Evolutionary conservation across 208 protist genomes (phyloP), one percentile per base, ranked within the genome.

Genomic region (Trypanosoma mega): DNA sequence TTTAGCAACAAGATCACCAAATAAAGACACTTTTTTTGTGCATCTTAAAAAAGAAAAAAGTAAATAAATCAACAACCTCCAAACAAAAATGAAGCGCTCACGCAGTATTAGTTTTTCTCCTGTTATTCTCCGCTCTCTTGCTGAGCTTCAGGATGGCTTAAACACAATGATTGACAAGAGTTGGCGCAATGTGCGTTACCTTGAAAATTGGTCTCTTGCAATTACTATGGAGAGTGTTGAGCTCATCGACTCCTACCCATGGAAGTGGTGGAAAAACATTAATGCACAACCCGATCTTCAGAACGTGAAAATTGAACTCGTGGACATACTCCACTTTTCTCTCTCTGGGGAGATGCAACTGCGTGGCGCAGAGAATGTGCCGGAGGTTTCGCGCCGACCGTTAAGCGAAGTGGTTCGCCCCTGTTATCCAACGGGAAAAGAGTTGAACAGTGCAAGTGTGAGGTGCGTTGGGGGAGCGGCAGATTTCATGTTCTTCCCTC

Each of bases 261-360:
- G 91, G 88, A 96, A 96, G 73, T 96, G 91, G 91, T 96, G 91
- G 91, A 96, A 96, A 64, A 96, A 94, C 67, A 44, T 92, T 36
- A 81, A 79, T 30, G 82, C 75, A 3, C 62, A 59, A 18, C 69
- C 80, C 2, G 91, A 96, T 55, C 41, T 94, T 44, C 71, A 82
- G 9, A 96, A 96, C 65, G 80, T 96, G 34, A 89, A 82, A 54
- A 92, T 96, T 63, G 87, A 96, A 60, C 72, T 96, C 7, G 85
- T 92, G 4, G 91, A 96, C 67, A 96, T 96, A 50, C 54, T 96
- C 8, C 91, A 96, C 72, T 96, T 96, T 55, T 87, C 86, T 18
- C 80, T 96, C 44, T 95, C 88, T 14, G 91, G 91, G 9, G 59
- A 74, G 3, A 94, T 94, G 78, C 85, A 93, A 71, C 33, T 80